A percentile compares a stretch with the other conserved stretches of the same genome.
phyloP scores from a whole-genome alignment of 345 rosid genomes.

The Gossypium thurberi region DNA sequence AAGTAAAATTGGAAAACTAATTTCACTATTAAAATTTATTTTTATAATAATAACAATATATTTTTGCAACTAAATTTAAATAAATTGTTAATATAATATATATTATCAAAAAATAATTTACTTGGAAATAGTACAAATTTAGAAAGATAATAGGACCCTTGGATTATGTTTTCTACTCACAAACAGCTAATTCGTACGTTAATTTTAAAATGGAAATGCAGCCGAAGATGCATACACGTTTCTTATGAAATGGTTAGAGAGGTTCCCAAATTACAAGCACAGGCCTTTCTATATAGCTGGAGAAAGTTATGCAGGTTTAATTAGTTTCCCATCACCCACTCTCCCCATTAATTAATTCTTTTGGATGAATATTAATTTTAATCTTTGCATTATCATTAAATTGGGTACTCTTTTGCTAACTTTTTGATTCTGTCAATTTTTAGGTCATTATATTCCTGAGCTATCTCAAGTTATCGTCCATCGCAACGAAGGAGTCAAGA shows the following conservation, averaged over 20 bases:
- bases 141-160: too few species aligned
- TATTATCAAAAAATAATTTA: too few species aligned
- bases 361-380: neutral
- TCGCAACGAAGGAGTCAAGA: conserved; percentile 41
- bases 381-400: neutral
- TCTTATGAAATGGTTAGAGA: conserved; percentile 57
- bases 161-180: neutral
- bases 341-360: neutral
- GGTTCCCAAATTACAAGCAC: conserved; percentile 65
- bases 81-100: too few species aligned
- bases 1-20: too few species aligned
- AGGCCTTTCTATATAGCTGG: conserved; percentile 81
- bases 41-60: too few species aligned
- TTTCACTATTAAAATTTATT: too few species aligned
- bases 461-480: conserved; percentile 47
- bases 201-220: conserved; percentile 26
- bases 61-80: too few species aligned
- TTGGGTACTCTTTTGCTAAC: neutral
- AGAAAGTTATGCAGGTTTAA: conserved; percentile 84
- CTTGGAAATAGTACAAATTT: too few species aligned
- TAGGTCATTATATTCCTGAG: conserved; percentile 88
- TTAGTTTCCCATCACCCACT: neutral
- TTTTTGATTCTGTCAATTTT: neutral
- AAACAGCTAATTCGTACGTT: neutral
- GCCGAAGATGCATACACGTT: conserved; percentile 63